Percentiles rank a stretch among this genome's conserved stretches.
phyloP scores from a whole-genome alignment of 2,329 filamentous ascomycete species.

The Tolypocladium nubicola region DNA sequence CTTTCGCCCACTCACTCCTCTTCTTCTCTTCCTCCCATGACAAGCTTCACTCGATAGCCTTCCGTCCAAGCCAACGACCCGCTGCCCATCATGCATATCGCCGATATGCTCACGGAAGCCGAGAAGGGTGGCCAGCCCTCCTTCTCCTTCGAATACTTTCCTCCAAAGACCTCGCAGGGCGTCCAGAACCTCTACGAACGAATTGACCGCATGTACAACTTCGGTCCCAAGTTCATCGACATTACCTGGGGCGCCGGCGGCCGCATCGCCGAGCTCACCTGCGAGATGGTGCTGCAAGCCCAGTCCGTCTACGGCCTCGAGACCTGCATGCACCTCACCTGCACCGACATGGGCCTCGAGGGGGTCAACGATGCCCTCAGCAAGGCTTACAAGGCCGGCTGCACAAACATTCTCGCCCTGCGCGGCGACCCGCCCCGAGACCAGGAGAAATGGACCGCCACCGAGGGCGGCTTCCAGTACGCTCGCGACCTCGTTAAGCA shows the following conservation, averaged over 20 bases:
- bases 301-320: constrained; percentile 93
- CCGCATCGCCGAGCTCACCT: constrained; percentile 80
- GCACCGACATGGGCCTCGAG: constrained; percentile 91
- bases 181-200: constrained; percentile 99
- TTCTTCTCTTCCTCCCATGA: not conserved
- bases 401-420: constrained; percentile 92
- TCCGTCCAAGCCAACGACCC: not conserved
- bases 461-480: constrained; percentile 80
- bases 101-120: constrained; percentile 77
- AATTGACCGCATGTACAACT: constrained; percentile 96
- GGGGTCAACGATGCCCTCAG: constrained; percentile 84
- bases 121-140: constrained; percentile 70
- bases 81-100: constrained; percentile 71
- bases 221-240: constrained; percentile 93
- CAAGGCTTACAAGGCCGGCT: constrained; percentile 86
- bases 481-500: constrained; percentile 83
- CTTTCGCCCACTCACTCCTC: not conserved
- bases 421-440: constrained; percentile 90
- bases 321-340: constrained; percentile 98
- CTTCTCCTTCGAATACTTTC: constrained; percentile 99
- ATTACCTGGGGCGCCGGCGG: constrained; percentile 98
- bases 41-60: not conserved
- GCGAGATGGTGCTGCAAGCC: constrained; percentile 94
- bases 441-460: constrained; percentile 84
- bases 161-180: constrained; percentile 92